A percentile compares a stretch with the other conserved stretches of the same genome.
phyloP scores from a whole-genome alignment of 495 filamentous ascomycete genomes.

The Physcia stellaris region DNA sequence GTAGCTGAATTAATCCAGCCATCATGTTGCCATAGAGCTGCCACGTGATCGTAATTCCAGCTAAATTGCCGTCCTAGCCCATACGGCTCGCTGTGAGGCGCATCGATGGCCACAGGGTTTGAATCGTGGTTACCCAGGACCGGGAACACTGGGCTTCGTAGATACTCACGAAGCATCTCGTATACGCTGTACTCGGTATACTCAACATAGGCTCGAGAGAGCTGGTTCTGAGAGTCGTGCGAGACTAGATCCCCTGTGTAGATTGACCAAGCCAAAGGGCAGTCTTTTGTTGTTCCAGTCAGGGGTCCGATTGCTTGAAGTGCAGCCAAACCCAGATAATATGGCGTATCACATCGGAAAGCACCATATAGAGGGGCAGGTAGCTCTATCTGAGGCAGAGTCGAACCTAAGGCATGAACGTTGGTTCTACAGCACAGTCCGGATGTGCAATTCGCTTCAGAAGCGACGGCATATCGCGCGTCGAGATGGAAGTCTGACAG shows the following conservation, averaged over 20 bases:
- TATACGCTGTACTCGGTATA: constrained; percentile 37
- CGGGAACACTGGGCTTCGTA: constrained; percentile 40
- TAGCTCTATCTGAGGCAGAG: constrained; percentile 20
- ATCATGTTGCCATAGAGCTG: constrained; percentile 35
- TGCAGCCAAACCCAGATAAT: constrained; percentile 42
- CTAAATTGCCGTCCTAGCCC: constrained; percentile 39
- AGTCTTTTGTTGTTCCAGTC: constrained; percentile 34
- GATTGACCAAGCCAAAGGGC: constrained; percentile 33
- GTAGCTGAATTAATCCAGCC: constrained; percentile 32
- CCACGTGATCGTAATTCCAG: constrained; percentile 42
- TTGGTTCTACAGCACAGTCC: constrained; percentile 41
- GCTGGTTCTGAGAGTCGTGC: constrained; percentile 33
- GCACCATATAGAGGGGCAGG: constrained; percentile 41
- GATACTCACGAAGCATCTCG: constrained; percentile 39
- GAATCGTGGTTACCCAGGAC: constrained; percentile 44
- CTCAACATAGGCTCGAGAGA: constrained; percentile 33
- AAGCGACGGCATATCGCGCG: constrained; percentile 38
- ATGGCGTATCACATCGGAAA: constrained; percentile 44
- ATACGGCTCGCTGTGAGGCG: constrained; percentile 36
- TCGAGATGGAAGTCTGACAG: constrained; percentile 49
- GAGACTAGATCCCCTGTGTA: constrained; percentile 46
- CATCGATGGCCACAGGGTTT: constrained; percentile 35
- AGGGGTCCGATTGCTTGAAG: constrained; percentile 42
- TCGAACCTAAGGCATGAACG: constrained; percentile 21
- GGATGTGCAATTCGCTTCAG: constrained; percentile 42